Conservation (phyloP, 257 asterid genomes). For the Ballota nigra region DNA sequence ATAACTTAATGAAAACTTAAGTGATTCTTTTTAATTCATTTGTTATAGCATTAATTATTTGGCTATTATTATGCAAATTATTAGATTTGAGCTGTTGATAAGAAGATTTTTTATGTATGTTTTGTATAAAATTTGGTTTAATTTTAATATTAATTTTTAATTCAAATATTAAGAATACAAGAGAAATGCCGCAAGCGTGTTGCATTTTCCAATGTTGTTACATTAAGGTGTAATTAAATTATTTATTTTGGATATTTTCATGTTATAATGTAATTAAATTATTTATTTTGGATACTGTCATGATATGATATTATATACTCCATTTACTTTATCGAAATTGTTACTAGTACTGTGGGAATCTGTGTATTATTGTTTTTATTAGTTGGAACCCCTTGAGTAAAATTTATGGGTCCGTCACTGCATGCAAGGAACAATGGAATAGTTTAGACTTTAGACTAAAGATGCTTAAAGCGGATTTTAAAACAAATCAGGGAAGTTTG, state of each 20-base stretch:
- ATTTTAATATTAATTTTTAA: background rate
- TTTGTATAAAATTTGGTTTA: background rate
- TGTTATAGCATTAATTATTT: background rate
- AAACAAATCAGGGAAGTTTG: background rate
- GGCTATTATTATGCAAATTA: background rate
- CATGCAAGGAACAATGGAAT: background rate
- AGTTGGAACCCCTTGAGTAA: background rate
- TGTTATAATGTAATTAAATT: background rate
- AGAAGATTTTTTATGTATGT: background rate
- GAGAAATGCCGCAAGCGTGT: background rate
- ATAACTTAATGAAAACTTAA: background rate
- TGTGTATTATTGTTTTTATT: background rate
- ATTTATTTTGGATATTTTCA: background rate
- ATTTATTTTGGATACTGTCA: background rate
- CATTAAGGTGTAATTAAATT: background rate
- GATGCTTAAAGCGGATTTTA: background rate
- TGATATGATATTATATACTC: background rate
- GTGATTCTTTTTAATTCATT: background rate
- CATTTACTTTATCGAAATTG: background rate
- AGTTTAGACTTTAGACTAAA: background rate
- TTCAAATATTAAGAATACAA: background rate
- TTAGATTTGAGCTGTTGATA: background rate
- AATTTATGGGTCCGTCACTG: background rate
- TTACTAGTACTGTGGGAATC: background rate
- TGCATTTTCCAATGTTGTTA: background rate